Percentiles rank a stretch among this genome's conserved stretches.
Conservation (phyloP, 495 filamentous ascomycete species). For the Antarctomyces pellizariae region DNA sequence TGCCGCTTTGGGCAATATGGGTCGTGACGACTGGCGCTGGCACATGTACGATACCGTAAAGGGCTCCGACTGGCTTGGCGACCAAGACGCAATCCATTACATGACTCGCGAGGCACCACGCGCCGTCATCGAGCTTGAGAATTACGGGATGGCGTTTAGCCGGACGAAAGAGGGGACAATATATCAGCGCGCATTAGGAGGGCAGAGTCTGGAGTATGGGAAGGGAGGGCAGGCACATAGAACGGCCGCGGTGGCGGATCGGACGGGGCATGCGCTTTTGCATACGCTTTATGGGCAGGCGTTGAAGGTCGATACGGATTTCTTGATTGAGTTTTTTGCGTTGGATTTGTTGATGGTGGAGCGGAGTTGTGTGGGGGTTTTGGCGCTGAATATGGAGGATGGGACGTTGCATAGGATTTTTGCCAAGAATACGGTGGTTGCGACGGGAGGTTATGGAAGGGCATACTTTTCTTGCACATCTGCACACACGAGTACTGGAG, state of each 20-base stretch:
- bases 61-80: slow-evolving; percentile 11
- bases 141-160: slow-evolving; percentile 12
- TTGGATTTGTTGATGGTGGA: slow-evolving; percentile 11
- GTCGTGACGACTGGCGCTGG: slow-evolving; percentile 12
- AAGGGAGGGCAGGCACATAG: slow-evolving; percentile 10
- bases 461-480: slow-evolving; percentile 10
- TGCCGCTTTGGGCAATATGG: slow-evolving; percentile 12
- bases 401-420: slow-evolving; percentile 10
- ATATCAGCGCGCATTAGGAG: slow-evolving; percentile 10
- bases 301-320: slow-evolving; percentile 10
- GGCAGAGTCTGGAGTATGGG: slow-evolving; percentile 9
- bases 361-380: slow-evolving; percentile 6
- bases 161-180: slow-evolving; percentile 8
- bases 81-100: slow-evolving; percentile 13
- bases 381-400: slow-evolving; percentile 11
- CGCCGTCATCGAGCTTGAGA: slow-evolving; percentile 11
- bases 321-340: slow-evolving; percentile 12
- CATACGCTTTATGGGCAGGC: slow-evolving; percentile 11
- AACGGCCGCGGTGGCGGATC: slow-evolving; percentile 8
- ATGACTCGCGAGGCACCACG: slow-evolving; percentile 9
- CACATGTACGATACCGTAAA: slow-evolving; percentile 13
- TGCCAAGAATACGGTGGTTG: slow-evolving; percentile 10
- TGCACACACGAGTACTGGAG: slow-evolving; percentile 10
- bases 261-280: slow-evolving; percentile 11
- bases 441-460: slow-evolving; percentile 9